These are phyloP conservation scores for Ascosphaera aggregata DNA, from an alignment of 2,329 filamentous ascomycete species.

Conservation along the genomic window DNA sequence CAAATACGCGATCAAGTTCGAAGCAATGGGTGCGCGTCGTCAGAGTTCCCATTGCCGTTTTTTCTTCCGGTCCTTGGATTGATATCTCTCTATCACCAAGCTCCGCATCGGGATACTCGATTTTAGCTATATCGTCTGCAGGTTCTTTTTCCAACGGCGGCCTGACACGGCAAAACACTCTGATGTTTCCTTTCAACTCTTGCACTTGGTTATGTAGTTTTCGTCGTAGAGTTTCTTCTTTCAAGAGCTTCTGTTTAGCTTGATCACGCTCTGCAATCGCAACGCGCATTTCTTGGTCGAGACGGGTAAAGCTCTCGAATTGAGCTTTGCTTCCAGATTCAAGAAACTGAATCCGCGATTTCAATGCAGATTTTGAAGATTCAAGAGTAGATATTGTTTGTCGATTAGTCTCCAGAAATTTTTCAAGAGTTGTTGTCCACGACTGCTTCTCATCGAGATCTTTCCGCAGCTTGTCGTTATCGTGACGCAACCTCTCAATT, in stretches of 20 bases:
- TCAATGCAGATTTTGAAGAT: conserved; percentile 48
- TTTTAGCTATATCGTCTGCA: conserved; percentile 41
- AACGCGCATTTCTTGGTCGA: conserved; percentile 59
- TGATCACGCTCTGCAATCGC: conserved; percentile 45
- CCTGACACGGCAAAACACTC: conserved; percentile 90
- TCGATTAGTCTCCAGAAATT: conserved; percentile 35
- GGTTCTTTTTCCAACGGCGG: conserved; percentile 39
- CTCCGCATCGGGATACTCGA: conserved; percentile 54
- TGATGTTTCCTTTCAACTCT: conserved; percentile 93
- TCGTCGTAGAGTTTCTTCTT: conserved; percentile 71
- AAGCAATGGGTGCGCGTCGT: conserved; percentile 64
- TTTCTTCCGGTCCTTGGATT: conserved; percentile 62
- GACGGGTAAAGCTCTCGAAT: conserved; percentile 59
- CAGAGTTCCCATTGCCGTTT: conserved; percentile 52
- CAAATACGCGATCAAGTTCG: conserved; percentile 82
- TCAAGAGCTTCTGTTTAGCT: conserved; percentile 60
- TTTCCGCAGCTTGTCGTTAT: conserved; percentile 38
- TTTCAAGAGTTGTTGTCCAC: conserved; percentile 20
- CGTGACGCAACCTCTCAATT: conserved; percentile 19
- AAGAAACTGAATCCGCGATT: conserved; percentile 67
- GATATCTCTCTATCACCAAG: conserved; percentile 76
- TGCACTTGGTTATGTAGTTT: conserved; percentile 96
- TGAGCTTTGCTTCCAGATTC: conserved; percentile 80
- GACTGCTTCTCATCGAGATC: conserved; percentile 24
- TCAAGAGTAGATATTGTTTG: conserved; percentile 45